Base-by-base conservation (phyloP, 176 grass and related monocot species). In the Oryza nivara region DNA sequence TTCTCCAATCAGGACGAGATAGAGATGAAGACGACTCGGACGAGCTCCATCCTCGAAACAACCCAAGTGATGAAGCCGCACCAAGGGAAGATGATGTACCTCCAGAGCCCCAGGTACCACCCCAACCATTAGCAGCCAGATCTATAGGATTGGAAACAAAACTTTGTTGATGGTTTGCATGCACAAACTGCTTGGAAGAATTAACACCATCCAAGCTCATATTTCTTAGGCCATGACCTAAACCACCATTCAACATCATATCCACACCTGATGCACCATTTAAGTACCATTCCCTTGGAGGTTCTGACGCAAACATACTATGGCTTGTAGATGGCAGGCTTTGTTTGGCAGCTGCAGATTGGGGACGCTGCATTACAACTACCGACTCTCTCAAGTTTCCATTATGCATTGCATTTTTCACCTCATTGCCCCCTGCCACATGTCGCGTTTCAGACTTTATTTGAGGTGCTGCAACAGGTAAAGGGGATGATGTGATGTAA, bases 361-460 rank as follows among this genome's bases (percentile, higher is more conserved):
- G 93, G 61, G 88, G 93, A 67, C 93, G 90, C 89, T 95, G 96
- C 96, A 98, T 98, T 73, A 95, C 93, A 81, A 89, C 73, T 41
- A 93, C 87, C 1, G 91, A 87, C 16, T 98, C 96, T 87, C 93
- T 86, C 82, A 95, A 78, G 73, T 49, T 86, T 83, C 89, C 83
- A 3, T 86, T 79, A 67, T 84, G 85, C 66, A 83, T 67, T 38
- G 85, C 60, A 91, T 69, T 89, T 83, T 92, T 98, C 47, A 90
- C 64, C 51, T 93, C 77, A 67, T 79, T 88, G 72, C 73, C 63
- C 15, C 89, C 43, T 88, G 86, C 64, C 51, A 90, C 65, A 90
- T 85, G 85, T 20, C 87, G 87, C 32, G 80, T 56, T 68, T 94
- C 92, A 80, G 88, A 77, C 83, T 92, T 96, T 86, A 90, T 78